Percentiles rank a stretch among this genome's conserved stretches.
These are phyloP conservation scores for Dendrobium catenatum DNA, from an alignment of 106 monocot species.

Conservation along the genomic window DNA sequence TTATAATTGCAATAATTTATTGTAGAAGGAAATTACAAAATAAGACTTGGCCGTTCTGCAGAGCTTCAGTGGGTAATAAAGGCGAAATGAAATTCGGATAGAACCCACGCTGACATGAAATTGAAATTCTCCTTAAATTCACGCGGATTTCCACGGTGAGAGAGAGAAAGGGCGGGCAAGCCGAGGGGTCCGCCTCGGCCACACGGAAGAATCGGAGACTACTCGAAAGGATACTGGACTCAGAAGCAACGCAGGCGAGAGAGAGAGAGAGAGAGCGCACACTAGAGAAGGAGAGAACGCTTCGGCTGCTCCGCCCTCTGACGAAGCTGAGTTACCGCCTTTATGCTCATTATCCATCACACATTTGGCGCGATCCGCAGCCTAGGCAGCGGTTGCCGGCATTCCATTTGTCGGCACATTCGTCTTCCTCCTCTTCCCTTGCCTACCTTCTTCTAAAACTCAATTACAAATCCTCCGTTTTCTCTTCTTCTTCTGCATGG, in stretches of 20 bases:
- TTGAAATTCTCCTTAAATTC: conserved; percentile 1
- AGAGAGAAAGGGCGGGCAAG: not conserved
- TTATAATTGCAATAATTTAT: too few species aligned
- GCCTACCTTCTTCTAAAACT: not conserved
- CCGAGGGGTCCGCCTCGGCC: not conserved
- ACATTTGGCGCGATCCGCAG: not conserved
- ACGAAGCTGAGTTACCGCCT: not conserved
- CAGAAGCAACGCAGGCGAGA: not conserved
- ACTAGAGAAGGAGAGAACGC: not conserved
- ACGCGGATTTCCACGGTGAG: conserved; percentile 9
- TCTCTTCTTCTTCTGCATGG: conserved; percentile 10
- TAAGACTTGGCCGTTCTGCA: too few species aligned
- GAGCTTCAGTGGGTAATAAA: too few species aligned
- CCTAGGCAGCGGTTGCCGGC: conserved; percentile 2
- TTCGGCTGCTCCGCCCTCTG: conserved; percentile 8
- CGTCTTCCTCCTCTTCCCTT: not conserved
- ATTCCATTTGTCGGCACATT: not conserved
- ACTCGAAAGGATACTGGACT: not conserved
- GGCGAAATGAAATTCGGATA: conserved; percentile 7
- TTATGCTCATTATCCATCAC: not conserved
- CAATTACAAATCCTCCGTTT: not conserved
- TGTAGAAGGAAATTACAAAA: too few species aligned
- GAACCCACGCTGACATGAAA: conserved; percentile 7
- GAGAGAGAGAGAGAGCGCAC: not conserved
- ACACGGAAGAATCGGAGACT: not conserved